A percentile compares a stretch with the other conserved stretches of the same genome.
These are phyloP conservation scores for Candida pseudoglaebosa DNA, from an alignment of 805 yeast genomes.

Conservation along the genomic window DNA sequence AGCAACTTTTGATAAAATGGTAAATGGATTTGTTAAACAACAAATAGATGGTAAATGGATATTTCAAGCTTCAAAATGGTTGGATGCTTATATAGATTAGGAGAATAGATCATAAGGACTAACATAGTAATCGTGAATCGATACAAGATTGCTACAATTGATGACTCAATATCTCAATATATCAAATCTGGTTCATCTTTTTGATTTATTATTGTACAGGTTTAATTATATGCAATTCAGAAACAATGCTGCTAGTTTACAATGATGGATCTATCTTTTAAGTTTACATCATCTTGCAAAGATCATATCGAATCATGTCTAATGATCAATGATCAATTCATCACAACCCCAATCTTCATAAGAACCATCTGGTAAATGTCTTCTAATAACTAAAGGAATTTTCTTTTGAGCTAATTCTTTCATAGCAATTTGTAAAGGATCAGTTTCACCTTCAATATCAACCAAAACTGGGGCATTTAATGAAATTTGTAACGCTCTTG, in stretches of 20 bases:
- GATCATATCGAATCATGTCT: too few species aligned
- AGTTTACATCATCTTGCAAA: not conserved
- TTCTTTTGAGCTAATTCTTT: slow-evolving; percentile 93
- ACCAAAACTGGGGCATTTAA: slow-evolving; percentile 98
- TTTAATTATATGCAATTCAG: not conserved
- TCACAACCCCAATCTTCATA: slow-evolving; percentile 99
- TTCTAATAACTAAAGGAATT: slow-evolving; percentile 90
- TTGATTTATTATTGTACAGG: slow-evolving; percentile 5
- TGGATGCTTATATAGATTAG: slow-evolving; percentile 48
- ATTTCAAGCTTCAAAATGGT: slow-evolving; percentile 62
- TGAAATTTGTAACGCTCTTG: slow-evolving; percentile 94
- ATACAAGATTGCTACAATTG: not conserved
- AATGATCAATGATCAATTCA: slow-evolving; percentile 86
- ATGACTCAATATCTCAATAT: too few species aligned
- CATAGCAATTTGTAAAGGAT: slow-evolving; percentile 96
- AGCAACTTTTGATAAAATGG: slow-evolving; percentile 46
- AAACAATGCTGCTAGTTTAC: too few species aligned
- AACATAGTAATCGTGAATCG: not conserved
- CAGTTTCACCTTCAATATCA: slow-evolving; percentile 98
- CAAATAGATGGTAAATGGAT: slow-evolving; percentile 54
- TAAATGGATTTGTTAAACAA: slow-evolving; percentile 53
- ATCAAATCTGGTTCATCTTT: too few species aligned
- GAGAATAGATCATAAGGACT: not conserved
- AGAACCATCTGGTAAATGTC: slow-evolving; percentile 95
- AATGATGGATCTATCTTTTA: not conserved